These are phyloP conservation scores for Perkinsus olseni DNA, from an alignment of 169 alveolate species.

Conservation along the genomic window DNA sequence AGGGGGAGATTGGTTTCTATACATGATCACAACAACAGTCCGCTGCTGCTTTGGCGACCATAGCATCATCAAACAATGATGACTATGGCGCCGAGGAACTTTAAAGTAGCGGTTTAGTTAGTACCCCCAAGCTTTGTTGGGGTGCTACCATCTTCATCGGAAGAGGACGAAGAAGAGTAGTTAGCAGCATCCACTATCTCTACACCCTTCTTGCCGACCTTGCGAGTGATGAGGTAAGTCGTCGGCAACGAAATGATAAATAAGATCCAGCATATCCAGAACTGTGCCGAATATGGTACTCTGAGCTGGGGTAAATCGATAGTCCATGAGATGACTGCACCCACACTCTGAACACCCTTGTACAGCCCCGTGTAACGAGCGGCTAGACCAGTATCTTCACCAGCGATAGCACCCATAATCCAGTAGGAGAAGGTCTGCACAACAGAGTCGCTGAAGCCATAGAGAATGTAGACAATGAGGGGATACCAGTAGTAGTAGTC, in stretches of 20 bases:
- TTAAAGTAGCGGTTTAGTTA: neutral
- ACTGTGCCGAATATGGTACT: neutral
- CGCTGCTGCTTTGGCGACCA: neutral
- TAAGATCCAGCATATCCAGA: neutral
- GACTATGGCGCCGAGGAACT: neutral
- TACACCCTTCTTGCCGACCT: neutral
- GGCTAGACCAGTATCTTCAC: neutral
- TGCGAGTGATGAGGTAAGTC: neutral
- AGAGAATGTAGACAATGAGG: constrained; percentile 7
- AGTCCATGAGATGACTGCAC: constrained; percentile 5
- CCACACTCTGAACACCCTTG: constrained; percentile 5
- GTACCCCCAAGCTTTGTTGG: neutral
- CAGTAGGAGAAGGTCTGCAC: constrained; percentile 12
- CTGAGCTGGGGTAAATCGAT: neutral
- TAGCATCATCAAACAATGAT: neutral
- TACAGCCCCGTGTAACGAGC: constrained; percentile 9
- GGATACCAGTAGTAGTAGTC: constrained; percentile 5
- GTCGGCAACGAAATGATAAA: neutral
- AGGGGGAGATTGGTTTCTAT: too few species aligned
- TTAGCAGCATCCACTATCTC: neutral
- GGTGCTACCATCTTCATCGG: neutral
- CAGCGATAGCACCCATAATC: constrained; percentile 11
- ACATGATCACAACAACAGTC: neutral
- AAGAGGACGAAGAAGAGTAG: neutral
- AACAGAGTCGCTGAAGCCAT: constrained; percentile 1